These are phyloP conservation scores for Boletus sp. DNA, from an alignment of 1,284 basidiomycete species.

Conservation along the genomic window DNA sequence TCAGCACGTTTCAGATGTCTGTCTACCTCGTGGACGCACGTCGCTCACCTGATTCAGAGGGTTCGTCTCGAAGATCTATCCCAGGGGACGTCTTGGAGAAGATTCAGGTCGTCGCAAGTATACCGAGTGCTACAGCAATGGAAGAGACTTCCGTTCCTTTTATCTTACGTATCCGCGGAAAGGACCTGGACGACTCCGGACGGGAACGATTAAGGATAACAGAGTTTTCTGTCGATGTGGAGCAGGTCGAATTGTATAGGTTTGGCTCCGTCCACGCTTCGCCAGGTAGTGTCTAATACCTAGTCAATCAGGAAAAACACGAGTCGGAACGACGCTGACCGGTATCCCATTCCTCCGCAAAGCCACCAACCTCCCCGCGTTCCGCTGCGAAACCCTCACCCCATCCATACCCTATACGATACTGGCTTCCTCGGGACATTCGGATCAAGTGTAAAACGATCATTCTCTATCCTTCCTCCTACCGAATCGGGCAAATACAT, in stretches of 20 bases:
- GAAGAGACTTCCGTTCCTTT: slow-evolving; percentile 50
- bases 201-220: slow-evolving; percentile 53
- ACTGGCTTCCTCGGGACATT: slow-evolving; percentile 43
- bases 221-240: slow-evolving; percentile 52
- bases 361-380: slow-evolving; percentile 60
- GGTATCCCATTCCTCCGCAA: slow-evolving; percentile 54
- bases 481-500: slow-evolving; percentile 44
- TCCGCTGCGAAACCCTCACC: slow-evolving; percentile 54
- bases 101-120: slow-evolving; percentile 58
- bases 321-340: slow-evolving; percentile 40
- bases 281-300: slow-evolving; percentile 9
- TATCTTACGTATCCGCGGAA: slow-evolving; percentile 58
- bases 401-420: slow-evolving; percentile 52
- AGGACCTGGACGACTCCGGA: slow-evolving; percentile 45
- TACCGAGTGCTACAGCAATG: slow-evolving; percentile 54
- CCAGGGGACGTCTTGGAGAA: slow-evolving; percentile 55
- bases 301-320: slow-evolving; percentile 38
- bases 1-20: slow-evolving; percentile 23
- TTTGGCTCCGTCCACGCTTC: slow-evolving; percentile 34
- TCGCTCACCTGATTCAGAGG: slow-evolving; percentile 9
- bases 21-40: slow-evolving; percentile 29
- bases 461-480: slow-evolving; percentile 55
- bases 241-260: slow-evolving; percentile 67
- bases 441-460: slow-evolving; percentile 33
- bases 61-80: slow-evolving; percentile 32